Percentiles rank a stretch among this genome's conserved stretches.
Evolutionary conservation across 2,329 filamentous ascomycete genomes (phyloP).

Genomic region (Colletotrichum brevisporum): DNA sequence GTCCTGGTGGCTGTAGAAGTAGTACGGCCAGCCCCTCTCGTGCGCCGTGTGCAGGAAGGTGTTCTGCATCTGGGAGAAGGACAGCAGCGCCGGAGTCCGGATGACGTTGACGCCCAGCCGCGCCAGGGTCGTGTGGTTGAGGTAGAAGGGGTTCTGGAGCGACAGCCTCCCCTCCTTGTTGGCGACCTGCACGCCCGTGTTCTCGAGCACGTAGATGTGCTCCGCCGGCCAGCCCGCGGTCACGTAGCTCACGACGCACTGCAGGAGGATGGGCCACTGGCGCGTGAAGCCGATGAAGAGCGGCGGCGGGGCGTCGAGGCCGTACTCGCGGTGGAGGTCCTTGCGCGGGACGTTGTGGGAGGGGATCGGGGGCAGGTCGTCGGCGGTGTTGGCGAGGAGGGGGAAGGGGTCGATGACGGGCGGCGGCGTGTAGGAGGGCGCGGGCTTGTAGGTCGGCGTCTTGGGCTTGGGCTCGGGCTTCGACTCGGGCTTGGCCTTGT

Average conservation of each 20-base stretch:
- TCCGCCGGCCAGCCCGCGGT: constrained; percentile 70
- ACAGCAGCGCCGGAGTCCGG: constrained; percentile 65
- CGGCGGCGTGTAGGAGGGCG: constrained; percentile 51
- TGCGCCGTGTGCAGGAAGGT: constrained; percentile 64
- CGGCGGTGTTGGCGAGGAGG: constrained; percentile 47
- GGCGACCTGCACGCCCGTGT: constrained; percentile 69
- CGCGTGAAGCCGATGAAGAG: constrained; percentile 73
- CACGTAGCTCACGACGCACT: constrained; percentile 70
- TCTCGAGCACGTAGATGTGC: constrained; percentile 72
- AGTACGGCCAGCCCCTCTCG: constrained; percentile 60
- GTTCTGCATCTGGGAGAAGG: constrained; percentile 70
- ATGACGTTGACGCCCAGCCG: constrained; percentile 67
- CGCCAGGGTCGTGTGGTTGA: constrained; percentile 65
- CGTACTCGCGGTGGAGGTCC: constrained; percentile 55
- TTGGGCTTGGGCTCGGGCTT: constrained; percentile 33
- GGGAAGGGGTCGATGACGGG: constrained; percentile 60
- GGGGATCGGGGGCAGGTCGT: constrained; percentile 57
- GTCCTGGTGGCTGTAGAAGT: constrained; percentile 73
- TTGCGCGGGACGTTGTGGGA: constrained; percentile 58
- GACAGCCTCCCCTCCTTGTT: constrained; percentile 64
- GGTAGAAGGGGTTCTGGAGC: constrained; percentile 69
- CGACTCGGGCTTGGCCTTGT: constrained; percentile 3
- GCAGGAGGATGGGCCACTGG: constrained; percentile 68
- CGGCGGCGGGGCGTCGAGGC: constrained; percentile 58
- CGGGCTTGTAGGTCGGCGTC: constrained; percentile 48